Percentiles rank a stretch among this genome's conserved stretches.
phyloP scores from a whole-genome alignment of 2,329 filamentous ascomycete genomes.

The Claviceps humidiphila region DNA sequence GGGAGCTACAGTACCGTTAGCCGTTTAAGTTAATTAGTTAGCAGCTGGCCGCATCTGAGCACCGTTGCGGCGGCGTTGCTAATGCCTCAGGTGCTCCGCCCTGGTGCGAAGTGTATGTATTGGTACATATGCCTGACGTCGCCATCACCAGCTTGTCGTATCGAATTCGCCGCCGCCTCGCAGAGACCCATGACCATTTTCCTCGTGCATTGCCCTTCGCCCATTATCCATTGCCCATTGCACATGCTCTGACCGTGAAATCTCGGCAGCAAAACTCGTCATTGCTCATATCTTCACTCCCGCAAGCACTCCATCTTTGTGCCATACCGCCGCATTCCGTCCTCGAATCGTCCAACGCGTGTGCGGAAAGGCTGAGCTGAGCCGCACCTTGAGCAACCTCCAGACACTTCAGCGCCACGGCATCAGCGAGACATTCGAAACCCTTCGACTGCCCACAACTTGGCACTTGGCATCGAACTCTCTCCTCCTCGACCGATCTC shows the following conservation, averaged over 20 bases:
- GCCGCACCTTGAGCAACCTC: neutral
- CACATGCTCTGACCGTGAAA: neutral
- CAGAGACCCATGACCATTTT: neutral
- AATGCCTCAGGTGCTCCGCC: no score
- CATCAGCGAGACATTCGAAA: neutral
- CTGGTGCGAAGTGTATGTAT: no score
- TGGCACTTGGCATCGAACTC: neutral
- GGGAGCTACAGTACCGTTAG: no score
- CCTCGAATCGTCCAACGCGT: conserved; percentile 2
- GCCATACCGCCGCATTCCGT: conserved; percentile 4
- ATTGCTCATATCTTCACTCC: neutral
- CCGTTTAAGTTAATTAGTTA: no score
- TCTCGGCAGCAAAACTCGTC: neutral
- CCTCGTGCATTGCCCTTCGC: neutral
- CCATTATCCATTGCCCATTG: neutral
- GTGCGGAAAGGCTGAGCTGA: conserved; percentile 2
- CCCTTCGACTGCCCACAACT: neutral
- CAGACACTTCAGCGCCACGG: neutral
- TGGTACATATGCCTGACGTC: neutral
- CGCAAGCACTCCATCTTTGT: conserved; percentile 2
- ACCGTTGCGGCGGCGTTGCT: no score
- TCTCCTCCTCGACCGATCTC: neutral
- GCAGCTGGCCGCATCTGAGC: no score
- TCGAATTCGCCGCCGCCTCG: neutral
- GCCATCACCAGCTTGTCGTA: conserved; percentile 2